These are phyloP conservation scores for Penicillium fuscoglaucum DNA, from an alignment of 2,329 filamentous ascomycete genomes.

Conservation along the genomic window DNA sequence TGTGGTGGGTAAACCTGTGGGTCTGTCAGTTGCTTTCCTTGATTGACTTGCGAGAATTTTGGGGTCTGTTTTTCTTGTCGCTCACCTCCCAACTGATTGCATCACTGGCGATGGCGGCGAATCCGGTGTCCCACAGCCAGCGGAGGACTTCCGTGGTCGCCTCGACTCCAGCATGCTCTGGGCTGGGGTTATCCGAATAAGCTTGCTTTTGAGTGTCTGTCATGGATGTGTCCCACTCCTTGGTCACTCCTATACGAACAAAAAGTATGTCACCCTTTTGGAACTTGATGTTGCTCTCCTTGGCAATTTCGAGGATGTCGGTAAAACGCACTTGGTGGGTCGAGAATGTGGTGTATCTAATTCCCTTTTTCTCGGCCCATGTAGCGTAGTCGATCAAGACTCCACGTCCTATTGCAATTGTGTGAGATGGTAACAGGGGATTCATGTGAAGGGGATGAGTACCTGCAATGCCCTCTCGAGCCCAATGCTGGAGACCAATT, in stretches of 20 bases:
- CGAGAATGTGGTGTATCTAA: slow-evolving; percentile 46
- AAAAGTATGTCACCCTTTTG: slow-evolving; percentile 56
- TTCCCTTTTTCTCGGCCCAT: slow-evolving; percentile 45
- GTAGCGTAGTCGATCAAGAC: slow-evolving; percentile 54
- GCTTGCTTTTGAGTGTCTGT: slow-evolving; percentile 32
- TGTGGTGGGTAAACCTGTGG: slow-evolving; percentile 45
- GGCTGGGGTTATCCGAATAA: slow-evolving; percentile 39
- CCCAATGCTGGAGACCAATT: slow-evolving; percentile 53
- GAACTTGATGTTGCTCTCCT: slow-evolving; percentile 48
- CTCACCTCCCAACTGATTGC: slow-evolving; percentile 56
- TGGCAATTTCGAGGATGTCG: slow-evolving; percentile 42
- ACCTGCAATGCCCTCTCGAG: slow-evolving; percentile 49
- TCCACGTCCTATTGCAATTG: slow-evolving; percentile 45
- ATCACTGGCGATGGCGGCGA: slow-evolving; percentile 60
- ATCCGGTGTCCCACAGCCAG: slow-evolving; percentile 61
- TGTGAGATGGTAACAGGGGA: background rate
- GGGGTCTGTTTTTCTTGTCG: slow-evolving; percentile 2
- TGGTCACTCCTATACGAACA: slow-evolving; percentile 45
- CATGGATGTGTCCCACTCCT: slow-evolving; percentile 45
- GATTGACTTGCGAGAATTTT: background rate
- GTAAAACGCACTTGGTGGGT: slow-evolving; percentile 41
- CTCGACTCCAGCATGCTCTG: slow-evolving; percentile 51
- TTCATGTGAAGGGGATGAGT: background rate
- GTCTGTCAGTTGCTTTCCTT: slow-evolving; percentile 6
- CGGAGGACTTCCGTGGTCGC: slow-evolving; percentile 52